A percentile compares a stretch with the other conserved stretches of the same genome.
Conservation (phyloP, 2,329 filamentous ascomycete species). For the Colletotrichum orchidophilum region DNA sequence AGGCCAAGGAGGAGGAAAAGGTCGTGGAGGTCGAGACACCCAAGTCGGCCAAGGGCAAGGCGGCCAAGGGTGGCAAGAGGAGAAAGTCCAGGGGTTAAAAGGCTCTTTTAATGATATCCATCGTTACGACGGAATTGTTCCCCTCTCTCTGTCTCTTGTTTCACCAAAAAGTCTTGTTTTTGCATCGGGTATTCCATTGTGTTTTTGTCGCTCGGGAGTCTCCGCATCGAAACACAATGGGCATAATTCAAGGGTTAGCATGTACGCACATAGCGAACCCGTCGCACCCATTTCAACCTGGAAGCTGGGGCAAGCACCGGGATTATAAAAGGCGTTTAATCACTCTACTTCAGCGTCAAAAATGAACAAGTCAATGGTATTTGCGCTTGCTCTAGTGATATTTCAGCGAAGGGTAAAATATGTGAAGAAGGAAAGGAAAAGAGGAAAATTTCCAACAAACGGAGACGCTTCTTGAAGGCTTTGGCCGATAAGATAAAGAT, state of each 20-base stretch:
- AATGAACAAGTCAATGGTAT: constrained; percentile 54
- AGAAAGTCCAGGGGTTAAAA: constrained; percentile 49
- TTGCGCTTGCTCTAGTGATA: constrained; percentile 46
- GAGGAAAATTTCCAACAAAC: constrained; percentile 7
- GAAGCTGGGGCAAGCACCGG: constrained; percentile 54
- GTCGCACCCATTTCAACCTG: constrained; percentile 53
- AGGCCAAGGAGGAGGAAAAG: constrained; percentile 43
- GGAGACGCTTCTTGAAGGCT: constrained; percentile 11
- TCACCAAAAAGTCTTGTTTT: neutral
- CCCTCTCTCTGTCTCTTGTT: neutral
- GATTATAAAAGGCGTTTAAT: constrained; percentile 67
- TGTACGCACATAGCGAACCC: constrained; percentile 73
- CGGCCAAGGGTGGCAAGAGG: constrained; percentile 39
- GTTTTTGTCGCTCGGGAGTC: constrained; percentile 8
- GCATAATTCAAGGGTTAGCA: constrained; percentile 36
- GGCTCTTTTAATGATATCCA: constrained; percentile 22
- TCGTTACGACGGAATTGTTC: constrained; percentile 13
- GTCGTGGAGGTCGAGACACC: constrained; percentile 39
- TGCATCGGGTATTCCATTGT: constrained; percentile 1
- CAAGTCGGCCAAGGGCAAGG: constrained; percentile 44
- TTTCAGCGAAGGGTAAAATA: constrained; percentile 54
- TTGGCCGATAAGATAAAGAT: constrained; percentile 30
- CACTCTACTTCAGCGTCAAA: constrained; percentile 63
- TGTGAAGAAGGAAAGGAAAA: constrained; percentile 54
- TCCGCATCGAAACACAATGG: neutral